These are phyloP conservation scores for Chernovozyma aurita DNA, from an alignment of 1,139 yeast genomes.

Conservation along the genomic window DNA sequence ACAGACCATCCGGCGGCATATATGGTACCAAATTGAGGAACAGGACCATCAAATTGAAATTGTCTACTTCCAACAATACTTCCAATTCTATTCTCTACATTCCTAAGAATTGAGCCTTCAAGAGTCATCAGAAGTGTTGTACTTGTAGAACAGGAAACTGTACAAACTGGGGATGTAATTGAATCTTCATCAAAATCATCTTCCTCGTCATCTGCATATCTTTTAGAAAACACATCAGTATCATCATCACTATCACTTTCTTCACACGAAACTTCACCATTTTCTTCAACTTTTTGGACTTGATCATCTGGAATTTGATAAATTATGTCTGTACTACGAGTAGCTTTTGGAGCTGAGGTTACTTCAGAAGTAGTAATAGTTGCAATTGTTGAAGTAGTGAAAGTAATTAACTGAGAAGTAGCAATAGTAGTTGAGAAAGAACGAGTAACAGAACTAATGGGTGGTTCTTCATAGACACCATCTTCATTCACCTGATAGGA, in stretches of 20 bases:
- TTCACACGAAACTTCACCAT: conserved; percentile 3
- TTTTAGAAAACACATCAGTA: background rate
- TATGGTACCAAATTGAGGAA: conserved; percentile 39
- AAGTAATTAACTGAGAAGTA: conserved; percentile 3
- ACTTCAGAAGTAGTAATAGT: conserved; percentile 16
- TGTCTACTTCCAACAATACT: conserved; percentile 40
- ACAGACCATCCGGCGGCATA: conserved; percentile 44
- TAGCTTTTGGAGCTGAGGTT: conserved; percentile 23
- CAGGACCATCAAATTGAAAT: conserved; percentile 45
- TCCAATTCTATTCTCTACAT: conserved; percentile 34
- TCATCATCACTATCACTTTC: conserved; percentile 7
- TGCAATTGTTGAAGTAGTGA: conserved; percentile 5
- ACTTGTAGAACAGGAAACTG: conserved; percentile 32
- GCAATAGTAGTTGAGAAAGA: conserved; percentile 13
- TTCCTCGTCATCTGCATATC: conserved; percentile 6
- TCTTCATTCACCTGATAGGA: conserved; percentile 17
- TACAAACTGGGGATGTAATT: conserved; percentile 21
- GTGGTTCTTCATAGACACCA: conserved; percentile 14
- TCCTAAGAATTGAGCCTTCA: conserved; percentile 30
- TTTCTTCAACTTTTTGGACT: conserved; percentile 17
- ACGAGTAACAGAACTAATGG: conserved; percentile 11
- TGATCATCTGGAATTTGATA: conserved; percentile 31
- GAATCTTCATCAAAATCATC: conserved; percentile 9
- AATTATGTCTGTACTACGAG: conserved; percentile 18
- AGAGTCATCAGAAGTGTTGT: conserved; percentile 29